A percentile compares a stretch with the other conserved stretches of the same genome.
Evolutionary conservation across 2,329 filamentous ascomycete genomes (phyloP).

Genomic region (Ophiostoma ulmi): DNA sequence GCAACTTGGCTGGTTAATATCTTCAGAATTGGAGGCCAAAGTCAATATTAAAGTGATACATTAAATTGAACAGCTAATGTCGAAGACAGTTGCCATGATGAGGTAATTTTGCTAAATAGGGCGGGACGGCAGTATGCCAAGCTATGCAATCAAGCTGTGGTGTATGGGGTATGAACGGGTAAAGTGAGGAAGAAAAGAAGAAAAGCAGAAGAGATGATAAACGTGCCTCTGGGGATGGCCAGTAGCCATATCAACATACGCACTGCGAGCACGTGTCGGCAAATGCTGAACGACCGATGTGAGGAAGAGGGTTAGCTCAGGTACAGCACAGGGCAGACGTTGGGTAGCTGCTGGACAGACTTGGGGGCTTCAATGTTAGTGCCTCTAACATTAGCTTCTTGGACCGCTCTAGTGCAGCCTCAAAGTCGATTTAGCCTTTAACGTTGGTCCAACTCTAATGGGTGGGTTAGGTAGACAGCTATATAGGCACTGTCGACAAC

Average conservation of each 20-base stretch:
- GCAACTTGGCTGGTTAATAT: background rate
- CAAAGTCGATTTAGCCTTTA: background rate
- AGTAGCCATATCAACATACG: background rate
- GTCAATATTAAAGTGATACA: background rate
- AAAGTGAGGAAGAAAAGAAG: background rate
- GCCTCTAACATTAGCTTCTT: background rate
- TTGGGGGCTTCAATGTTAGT: slow-evolving; percentile 5
- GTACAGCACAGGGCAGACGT: background rate
- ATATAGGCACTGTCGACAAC: background rate
- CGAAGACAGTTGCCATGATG: background rate
- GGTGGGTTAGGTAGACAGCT: background rate
- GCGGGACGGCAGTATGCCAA: background rate
- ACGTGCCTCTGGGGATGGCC: background rate
- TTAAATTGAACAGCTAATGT: background rate
- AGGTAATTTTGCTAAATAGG: background rate
- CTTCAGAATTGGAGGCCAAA: background rate
- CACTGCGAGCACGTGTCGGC: background rate
- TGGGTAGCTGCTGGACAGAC: background rate
- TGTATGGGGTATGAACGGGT: background rate
- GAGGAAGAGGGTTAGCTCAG: slow-evolving; percentile 7
- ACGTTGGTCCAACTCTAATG: slow-evolving; percentile 10
- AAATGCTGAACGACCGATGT: background rate
- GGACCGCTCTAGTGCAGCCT: background rate
- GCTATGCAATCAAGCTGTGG: background rate
- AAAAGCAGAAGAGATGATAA: background rate